Evolutionary conservation across 2,329 filamentous ascomycete genomes (phyloP), one percentile per base, ranked within the genome.

Genomic region (Waltergamsia citrina): DNA sequence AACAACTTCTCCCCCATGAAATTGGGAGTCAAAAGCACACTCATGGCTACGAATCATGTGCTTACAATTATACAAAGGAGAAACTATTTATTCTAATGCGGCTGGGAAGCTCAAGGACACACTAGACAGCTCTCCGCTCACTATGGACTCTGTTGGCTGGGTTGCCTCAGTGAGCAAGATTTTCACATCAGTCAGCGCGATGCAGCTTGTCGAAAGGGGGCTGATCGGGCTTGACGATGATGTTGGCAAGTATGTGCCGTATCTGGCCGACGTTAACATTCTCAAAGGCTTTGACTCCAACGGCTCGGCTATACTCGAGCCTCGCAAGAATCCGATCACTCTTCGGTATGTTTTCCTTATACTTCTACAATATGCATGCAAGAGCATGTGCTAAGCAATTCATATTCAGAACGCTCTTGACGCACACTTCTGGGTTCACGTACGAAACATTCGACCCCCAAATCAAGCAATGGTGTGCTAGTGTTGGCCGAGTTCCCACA

Each of bases 391-490:
- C n/a, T n/a, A n/a, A n/a, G n/a, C n/a, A n/a, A n/a, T n/a, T n/a
- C n/a, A n/a, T n/a, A 14, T 18, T 6, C 25, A 27, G 25, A n/a
- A 27, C 7, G 16, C 55, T 74, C 1, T 55, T 75, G 4, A 65
- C 63, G 0, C 71, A 75, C 45, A 65, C 67, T 0, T 50, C 57
- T 6, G 71, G 71, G 3, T 38, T 70, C 1, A 55, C 52, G 2
- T 67, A 69, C 43, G 64, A 67, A 28, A 24, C 53, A 10, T 45
- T 50, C 12, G 56, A 67, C 32, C 55, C 63, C 0, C 51, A 57
- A 6, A 45, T 65, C 2, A 35, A 42, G 0, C 53, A 51, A 12
- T 73, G 65, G 64, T 56, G 59, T 5, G 37, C 45, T 16, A 48
- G 46, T 6, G 4, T 50, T 5, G 58, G 57, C 29, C 54, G 55